A percentile compares a stretch with the other conserved stretches of the same genome.
phyloP scores from a whole-genome alignment of 2,329 filamentous ascomycete genomes.

The Stemphylium vesicarium region DNA sequence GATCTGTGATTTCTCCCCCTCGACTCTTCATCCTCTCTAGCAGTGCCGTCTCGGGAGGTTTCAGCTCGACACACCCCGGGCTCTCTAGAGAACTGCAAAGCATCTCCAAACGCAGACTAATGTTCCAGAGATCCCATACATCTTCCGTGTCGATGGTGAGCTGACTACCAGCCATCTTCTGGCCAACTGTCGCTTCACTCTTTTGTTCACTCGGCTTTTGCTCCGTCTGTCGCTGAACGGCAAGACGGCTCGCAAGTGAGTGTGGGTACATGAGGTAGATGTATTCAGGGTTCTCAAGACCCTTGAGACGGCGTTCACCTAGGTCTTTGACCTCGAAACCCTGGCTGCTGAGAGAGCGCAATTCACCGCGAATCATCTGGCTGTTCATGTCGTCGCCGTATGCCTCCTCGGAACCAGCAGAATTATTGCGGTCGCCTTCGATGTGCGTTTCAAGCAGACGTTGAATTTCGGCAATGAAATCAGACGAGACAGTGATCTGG shows the following conservation, averaged over 20 bases:
- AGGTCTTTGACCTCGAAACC: conserved; percentile 97
- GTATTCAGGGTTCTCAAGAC: conserved; percentile 94
- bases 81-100: conserved; percentile 88
- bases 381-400: conserved; percentile 77
- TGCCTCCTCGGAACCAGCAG: conserved; percentile 73
- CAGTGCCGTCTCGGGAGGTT: conserved; percentile 81
- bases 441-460: conserved; percentile 87
- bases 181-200: conserved; percentile 60
- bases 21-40: conserved; percentile 74
- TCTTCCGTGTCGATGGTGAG: conserved; percentile 83
- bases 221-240: conserved; percentile 65
- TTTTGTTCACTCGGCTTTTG: conserved; percentile 46
- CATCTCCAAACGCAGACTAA: conserved; percentile 90
- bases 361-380: conserved; percentile 82
- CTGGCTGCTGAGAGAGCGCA: conserved; percentile 84
- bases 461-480: conserved; percentile 96
- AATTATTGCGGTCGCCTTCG: conserved; percentile 76
- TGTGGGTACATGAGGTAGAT: conserved; percentile 97
- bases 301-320: conserved; percentile 93
- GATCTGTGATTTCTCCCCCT: conserved; percentile 86
- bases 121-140: conserved; percentile 88
- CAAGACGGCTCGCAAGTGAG: conserved; percentile 78
- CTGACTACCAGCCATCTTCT: conserved; percentile 66
- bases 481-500: conserved; percentile 94
- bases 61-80: conserved; percentile 66